phyloP scores from a whole-genome alignment of 139 green algal genomes.

The Gonium pectorale region DNA sequence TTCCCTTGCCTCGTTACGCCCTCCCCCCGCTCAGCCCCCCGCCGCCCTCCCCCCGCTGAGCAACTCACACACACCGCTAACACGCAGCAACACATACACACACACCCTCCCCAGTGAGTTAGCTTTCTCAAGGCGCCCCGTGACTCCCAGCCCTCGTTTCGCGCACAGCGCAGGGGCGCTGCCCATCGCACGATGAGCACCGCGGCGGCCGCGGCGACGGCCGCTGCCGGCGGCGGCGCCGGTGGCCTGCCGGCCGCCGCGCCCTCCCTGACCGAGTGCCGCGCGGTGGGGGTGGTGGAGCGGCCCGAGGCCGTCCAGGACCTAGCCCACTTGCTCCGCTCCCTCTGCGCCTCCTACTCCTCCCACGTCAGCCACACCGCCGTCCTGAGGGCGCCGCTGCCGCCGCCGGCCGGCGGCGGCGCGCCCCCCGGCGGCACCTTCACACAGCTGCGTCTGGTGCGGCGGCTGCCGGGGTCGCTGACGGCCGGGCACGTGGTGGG shows the following conservation, averaged over 20 bases:
- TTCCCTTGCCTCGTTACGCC: too few relatives aligned
- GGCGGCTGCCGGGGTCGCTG: background rate
- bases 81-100: too few relatives aligned
- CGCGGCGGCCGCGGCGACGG: background rate
- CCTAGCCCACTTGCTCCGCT: constrained; percentile 21
- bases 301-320: background rate
- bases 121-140: too few relatives aligned
- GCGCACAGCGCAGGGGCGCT: too few relatives aligned
- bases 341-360: constrained; percentile 28
- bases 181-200: constrained; percentile 29
- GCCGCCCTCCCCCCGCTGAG: too few relatives aligned
- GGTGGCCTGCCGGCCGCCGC: background rate
- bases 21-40: too few relatives aligned
- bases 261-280: constrained; percentile 27
- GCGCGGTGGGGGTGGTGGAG: constrained; percentile 19
- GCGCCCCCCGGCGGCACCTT: constrained; percentile 12
- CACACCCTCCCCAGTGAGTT: too few relatives aligned
- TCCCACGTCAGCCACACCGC: constrained; percentile 15
- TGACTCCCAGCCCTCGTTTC: too few relatives aligned
- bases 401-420: background rate
- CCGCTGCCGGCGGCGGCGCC: background rate
- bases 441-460: background rate
- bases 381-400: constrained; percentile 15
- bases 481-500: background rate
- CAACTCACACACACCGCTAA: too few relatives aligned